phyloP scores from a whole-genome alignment of 192 early-diverging fungal species.

The Piromyces finnis region DNA sequence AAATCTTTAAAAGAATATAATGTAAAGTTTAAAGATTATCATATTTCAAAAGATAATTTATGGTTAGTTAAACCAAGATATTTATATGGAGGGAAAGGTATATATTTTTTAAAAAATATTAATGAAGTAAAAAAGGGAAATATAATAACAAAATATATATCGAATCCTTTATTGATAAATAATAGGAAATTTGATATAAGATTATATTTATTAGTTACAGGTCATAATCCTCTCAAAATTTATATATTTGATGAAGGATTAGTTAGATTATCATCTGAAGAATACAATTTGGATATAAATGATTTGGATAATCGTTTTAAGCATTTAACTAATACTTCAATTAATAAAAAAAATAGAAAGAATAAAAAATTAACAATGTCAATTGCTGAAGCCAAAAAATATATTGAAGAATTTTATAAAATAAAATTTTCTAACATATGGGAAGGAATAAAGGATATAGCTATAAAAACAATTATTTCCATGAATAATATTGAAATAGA shows the following conservation, averaged over 20 bases:
- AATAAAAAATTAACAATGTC: background rate
- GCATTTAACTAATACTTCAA: constrained; percentile 27
- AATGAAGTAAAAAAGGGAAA: background rate
- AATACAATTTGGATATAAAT: constrained; percentile 5
- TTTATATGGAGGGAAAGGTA: background rate
- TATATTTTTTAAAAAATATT: background rate
- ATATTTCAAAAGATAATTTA: background rate
- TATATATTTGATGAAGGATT: constrained; percentile 16
- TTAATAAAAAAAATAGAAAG: constrained; percentile 12
- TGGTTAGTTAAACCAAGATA: background rate
- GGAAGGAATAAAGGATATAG: constrained; percentile 11
- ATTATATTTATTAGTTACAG: constrained; percentile 20
- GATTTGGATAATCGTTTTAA: constrained; percentile 12
- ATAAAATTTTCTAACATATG: constrained; percentile 11
- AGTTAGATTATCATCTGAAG: constrained; percentile 17
- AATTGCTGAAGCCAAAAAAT: constrained; percentile 7
- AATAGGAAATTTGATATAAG: constrained; percentile 21
- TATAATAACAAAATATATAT: constrained; percentile 9
- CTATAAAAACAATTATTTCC: constrained; percentile 18
- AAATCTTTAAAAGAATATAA: background rate
- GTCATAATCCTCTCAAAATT: constrained; percentile 18
- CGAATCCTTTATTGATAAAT: constrained; percentile 18
- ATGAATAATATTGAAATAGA: constrained; percentile 1
- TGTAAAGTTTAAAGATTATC: background rate
- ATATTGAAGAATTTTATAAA: constrained; percentile 7